Base-by-base conservation (phyloP, 106 monocot species). In the Agapanthus africanus region DNA sequence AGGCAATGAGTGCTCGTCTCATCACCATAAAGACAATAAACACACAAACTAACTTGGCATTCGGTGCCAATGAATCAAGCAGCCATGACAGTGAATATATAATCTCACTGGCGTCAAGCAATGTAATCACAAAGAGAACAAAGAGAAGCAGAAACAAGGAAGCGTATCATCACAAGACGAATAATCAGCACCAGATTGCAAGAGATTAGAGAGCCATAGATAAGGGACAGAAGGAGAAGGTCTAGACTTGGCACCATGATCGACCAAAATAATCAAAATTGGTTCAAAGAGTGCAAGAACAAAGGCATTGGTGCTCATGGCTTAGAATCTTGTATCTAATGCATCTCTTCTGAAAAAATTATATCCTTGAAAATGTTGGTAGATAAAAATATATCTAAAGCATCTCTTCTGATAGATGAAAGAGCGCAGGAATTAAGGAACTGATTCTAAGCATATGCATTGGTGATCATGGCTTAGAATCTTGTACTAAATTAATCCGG, bases 231-330 rank as follows among this genome's bases (percentile, higher is more conserved):
- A 31, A 57, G 31, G 16, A 54, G 54, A 26, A 57, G 56, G 56
- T 57, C 56, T 57, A 57, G 31, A 57, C 31, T 57, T 30, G 56
- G 56, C 56, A 30, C 56, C 56, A 57, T 30, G n/a, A n/a, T n/a
- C 11, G 56, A 26, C 25, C 8, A 19, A 5, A n/a, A 49, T 21
- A 21, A 18, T 19, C 19, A 49, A 5, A 49, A 49, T n/a, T n/a
- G n/a, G 49, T 16, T 6, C 16, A n/a, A 13, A 4, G 11, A 49
- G 49, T 19, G 18, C 5, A 5, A 16, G 16, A 49, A 19, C 19
- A 15, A 49, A 0, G 16, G 19, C n/a, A n/a, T n/a, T n/a, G n/a
- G n/a, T n/a, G n/a, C n/a, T n/a, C n/a, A n/a, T n/a, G n/a, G n/a
- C n/a, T n/a, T n/a, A n/a, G n/a, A n/a, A n/a, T n/a, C n/a, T n/a